Conservation (phyloP, 305 asterid species). For the Coffea humblotiana region DNA sequence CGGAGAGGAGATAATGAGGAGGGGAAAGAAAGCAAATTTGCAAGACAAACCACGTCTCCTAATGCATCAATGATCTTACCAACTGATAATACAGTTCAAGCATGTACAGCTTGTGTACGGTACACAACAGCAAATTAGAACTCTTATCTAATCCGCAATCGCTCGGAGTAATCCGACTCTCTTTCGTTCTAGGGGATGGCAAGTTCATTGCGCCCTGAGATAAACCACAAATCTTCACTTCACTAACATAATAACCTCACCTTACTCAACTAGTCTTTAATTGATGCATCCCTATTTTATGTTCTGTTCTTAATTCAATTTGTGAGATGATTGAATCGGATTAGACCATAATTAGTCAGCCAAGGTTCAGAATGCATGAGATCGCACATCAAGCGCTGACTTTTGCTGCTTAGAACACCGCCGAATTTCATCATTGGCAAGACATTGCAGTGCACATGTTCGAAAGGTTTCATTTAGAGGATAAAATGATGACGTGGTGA, state of each 20-base stretch:
- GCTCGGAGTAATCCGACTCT: not conserved
- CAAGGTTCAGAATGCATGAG: no score
- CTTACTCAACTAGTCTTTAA: not conserved
- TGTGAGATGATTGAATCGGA: no score
- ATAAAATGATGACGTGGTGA: no score
- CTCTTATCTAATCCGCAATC: not conserved
- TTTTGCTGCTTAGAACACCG: no score
- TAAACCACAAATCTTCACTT: no score
- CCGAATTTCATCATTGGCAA: no score
- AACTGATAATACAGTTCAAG: conserved; percentile 21
- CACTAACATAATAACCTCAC: not conserved
- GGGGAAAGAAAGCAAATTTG: conserved; percentile 3
- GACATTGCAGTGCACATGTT: no score
- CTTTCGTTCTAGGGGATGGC: not conserved
- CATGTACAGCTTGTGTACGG: conserved; percentile 46
- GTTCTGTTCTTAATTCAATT: not conserved
- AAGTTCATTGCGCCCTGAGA: no score
- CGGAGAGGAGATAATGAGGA: conserved; percentile 36
- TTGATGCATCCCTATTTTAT: not conserved
- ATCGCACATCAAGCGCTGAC: no score
- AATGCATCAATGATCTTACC: conserved; percentile 19
- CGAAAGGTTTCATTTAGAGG: no score
- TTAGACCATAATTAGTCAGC: no score
- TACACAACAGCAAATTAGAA: not conserved
- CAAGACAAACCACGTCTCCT: conserved; percentile 39